A percentile compares a stretch with the other conserved stretches of the same genome.
Conservation (phyloP, 1,139 yeast species). For the Geotrichum cucujoidarum region DNA sequence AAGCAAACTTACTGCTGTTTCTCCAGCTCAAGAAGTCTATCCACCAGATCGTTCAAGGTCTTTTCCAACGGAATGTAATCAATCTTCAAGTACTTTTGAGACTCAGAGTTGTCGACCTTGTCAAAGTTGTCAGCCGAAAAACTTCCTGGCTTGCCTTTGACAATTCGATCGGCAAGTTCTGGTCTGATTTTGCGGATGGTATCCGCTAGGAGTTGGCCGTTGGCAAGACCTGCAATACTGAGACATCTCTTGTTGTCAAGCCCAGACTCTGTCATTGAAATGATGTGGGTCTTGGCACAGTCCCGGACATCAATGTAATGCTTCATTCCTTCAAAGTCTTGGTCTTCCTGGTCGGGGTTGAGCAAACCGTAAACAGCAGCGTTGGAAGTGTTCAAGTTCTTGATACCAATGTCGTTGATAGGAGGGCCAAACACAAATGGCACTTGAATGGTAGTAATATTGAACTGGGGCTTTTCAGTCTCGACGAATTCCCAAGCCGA, state of each 20-base stretch:
- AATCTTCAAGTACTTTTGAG: conserved; percentile 22
- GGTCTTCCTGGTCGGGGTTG: background rate
- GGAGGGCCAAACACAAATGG: conserved; percentile 47
- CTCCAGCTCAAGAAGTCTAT: conserved; percentile 22
- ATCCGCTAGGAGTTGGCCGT: conserved; percentile 34
- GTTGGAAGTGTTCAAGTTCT: conserved; percentile 33
- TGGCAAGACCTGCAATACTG: conserved; percentile 35
- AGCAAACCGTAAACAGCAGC: conserved; percentile 1
- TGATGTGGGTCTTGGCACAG: conserved; percentile 13
- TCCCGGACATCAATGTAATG: conserved; percentile 18
- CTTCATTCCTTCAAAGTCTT: background rate
- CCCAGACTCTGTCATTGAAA: conserved; percentile 22
- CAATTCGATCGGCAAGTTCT: background rate
- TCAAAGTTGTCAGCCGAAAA: conserved; percentile 1
- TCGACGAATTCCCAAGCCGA: conserved; percentile 44
- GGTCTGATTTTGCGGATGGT: conserved; percentile 31
- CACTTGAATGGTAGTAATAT: conserved; percentile 43
- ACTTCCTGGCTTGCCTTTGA: conserved; percentile 4
- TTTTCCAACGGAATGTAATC: conserved; percentile 25
- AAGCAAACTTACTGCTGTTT: too few species aligned
- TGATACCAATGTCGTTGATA: conserved; percentile 27
- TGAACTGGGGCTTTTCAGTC: conserved; percentile 37
- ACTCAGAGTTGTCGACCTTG: conserved; percentile 22
- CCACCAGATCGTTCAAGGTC: conserved; percentile 23
- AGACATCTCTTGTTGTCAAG: conserved; percentile 40